phyloP scores from a whole-genome alignment of 306 rosid species.

The Trifolium pratense region DNA sequence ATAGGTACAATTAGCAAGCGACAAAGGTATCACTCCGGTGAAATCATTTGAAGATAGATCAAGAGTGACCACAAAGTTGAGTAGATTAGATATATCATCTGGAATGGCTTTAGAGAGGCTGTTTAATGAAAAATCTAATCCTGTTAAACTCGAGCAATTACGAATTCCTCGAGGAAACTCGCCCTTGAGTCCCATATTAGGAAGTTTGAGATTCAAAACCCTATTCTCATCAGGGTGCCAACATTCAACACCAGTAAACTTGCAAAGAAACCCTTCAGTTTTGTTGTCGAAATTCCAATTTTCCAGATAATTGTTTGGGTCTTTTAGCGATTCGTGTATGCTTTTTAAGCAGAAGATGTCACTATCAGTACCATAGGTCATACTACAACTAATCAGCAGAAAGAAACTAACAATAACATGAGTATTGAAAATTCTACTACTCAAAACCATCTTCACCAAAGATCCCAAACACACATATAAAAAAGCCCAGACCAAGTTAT shows the following conservation, averaged over 20 bases:
- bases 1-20: constrained; percentile 55
- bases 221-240: constrained; percentile 89
- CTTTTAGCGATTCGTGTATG: constrained; percentile 51
- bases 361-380: constrained; percentile 52
- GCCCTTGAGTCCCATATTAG: constrained; percentile 86
- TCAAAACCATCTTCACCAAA: constrained; percentile 46
- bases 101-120: constrained; percentile 65
- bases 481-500: constrained; percentile 23
- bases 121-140: constrained; percentile 78
- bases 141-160: constrained; percentile 79
- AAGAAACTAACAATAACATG: constrained; percentile 44
- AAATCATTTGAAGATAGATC: constrained; percentile 79
- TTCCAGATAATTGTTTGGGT: constrained; percentile 53
- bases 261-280: constrained; percentile 77
- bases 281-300: constrained; percentile 70
- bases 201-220: constrained; percentile 68
- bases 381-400: constrained; percentile 47
- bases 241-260: constrained; percentile 76
- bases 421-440: constrained; percentile 41
- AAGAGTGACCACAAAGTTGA: constrained; percentile 37
- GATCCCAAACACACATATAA: constrained; percentile 27
- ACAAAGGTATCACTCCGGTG: constrained; percentile 62
- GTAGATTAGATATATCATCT: constrained; percentile 40
- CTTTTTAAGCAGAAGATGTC: constrained; percentile 76
- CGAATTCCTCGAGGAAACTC: constrained; percentile 62